Percentiles rank a stretch among this genome's conserved stretches.
phyloP scores from a whole-genome alignment of 306 rosid genomes.

The Rosa persica region DNA sequence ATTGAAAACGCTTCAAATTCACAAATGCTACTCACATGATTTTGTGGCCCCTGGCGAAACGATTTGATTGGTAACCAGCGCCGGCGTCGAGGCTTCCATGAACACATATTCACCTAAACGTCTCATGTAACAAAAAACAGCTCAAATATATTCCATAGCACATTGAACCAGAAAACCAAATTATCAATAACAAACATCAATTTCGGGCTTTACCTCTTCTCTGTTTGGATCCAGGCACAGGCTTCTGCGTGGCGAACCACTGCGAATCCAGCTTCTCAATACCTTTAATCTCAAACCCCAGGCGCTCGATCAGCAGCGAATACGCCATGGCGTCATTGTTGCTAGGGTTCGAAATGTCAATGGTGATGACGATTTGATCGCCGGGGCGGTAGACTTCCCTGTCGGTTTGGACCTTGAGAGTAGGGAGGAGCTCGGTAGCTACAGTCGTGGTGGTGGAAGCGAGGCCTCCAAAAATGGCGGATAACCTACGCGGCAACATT shows the following conservation, averaged over 20 bases:
- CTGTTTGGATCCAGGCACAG: slow-evolving; percentile 70
- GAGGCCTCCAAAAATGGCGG: slow-evolving; percentile 62
- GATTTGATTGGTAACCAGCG: slow-evolving; percentile 73
- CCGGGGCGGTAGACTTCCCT: slow-evolving; percentile 87
- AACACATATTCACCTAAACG: slow-evolving; percentile 77
- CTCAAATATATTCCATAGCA: slow-evolving; percentile 14
- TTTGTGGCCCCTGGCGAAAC: slow-evolving; percentile 65
- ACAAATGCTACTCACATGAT: slow-evolving; percentile 63
- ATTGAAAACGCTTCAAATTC: not conserved
- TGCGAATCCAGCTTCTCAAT: slow-evolving; percentile 82
- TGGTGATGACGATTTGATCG: slow-evolving; percentile 68
- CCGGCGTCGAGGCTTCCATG: slow-evolving; percentile 59
- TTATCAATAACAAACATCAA: not conserved
- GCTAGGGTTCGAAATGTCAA: slow-evolving; percentile 65
- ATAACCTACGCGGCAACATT: slow-evolving; percentile 65
- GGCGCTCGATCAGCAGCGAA: slow-evolving; percentile 73
- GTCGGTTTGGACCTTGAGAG: slow-evolving; percentile 70
- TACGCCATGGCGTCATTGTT: slow-evolving; percentile 31
- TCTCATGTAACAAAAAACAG: slow-evolving; percentile 15
- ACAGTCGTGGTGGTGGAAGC: slow-evolving; percentile 32
- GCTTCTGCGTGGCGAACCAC: slow-evolving; percentile 91
- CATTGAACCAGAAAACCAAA: not conserved
- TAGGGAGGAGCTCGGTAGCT: slow-evolving; percentile 38
- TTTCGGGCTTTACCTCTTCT: slow-evolving; percentile 54
- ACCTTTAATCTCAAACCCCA: slow-evolving; percentile 81